Evolutionary conservation across 495 filamentous ascomycete species (phyloP), one percentile per base, ranked within the genome.

Genomic region (Hyaloscypha hepaticicola): DNA sequence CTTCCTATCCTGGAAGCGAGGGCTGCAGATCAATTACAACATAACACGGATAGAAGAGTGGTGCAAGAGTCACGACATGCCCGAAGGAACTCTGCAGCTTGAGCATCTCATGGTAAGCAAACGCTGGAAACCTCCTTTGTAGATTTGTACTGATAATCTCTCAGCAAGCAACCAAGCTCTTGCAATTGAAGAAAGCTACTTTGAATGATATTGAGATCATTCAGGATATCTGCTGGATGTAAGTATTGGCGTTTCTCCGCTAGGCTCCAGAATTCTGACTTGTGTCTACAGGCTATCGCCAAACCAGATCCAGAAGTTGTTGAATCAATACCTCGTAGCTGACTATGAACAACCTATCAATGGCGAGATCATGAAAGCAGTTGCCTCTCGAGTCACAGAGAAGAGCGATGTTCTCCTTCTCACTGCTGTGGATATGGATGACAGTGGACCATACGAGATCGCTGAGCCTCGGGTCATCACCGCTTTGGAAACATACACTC

Each of bases 161-260:
- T 31, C 27, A 72, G 69, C 71, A 73, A 70, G 96, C 96, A 55
- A 99, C 96, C 49, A 99, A 99, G 79, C 88, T 99, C 64, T 81
- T 99, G 49, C 96, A 99, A 76, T 82, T 99, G 64, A 99, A 99
- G 86, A 99, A 99, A 77, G 96, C 96, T 7, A 99, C 96, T 5
- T 76, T 99, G 72, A 97, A 97, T 76, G 96, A 99, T 74, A 99
- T 99, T 72, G 96, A 98, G 77, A 99, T 99, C 69, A 99, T 99
- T 65, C 96, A 99, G 80, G 96, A 99, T 74, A 99, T 99, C 66
- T 99, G 96, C 82, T 99, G 96, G 96, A 98, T 98, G 95, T 94
- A 66, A 62, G 69, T 50, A 41, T 19, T 19, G 1, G 78, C 38
- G 38, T 16, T 84, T 88, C 83, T 48, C 14, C 61, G 50, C 63